phyloP scores from a whole-genome alignment of 23 red algal genomes.

The Gracilaria gracilis region DNA sequence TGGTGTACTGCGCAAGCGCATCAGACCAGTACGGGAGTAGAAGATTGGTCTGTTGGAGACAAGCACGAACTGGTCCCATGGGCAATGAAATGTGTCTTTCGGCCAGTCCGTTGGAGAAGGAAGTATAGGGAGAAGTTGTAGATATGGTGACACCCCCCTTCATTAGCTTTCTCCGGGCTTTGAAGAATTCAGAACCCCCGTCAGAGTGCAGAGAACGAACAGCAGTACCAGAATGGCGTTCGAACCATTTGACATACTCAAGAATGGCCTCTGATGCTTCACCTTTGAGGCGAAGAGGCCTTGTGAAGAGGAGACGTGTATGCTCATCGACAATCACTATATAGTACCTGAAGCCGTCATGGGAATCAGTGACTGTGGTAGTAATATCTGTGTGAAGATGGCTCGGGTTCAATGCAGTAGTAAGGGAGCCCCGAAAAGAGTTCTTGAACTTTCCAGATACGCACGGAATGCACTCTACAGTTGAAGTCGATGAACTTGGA shows the following conservation, averaged over 20 bases:
- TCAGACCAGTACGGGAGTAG: background rate
- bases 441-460: background rate
- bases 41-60: background rate
- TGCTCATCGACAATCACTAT: constrained; percentile 22
- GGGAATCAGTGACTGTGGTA: background rate
- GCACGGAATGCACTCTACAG: background rate
- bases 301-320: constrained; percentile 5
- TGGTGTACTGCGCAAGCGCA: background rate
- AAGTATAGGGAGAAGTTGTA: background rate
- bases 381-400: too few relatives aligned
- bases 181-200: constrained; percentile 10
- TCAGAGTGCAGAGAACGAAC: background rate
- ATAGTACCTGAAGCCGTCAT: background rate
- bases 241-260: background rate
- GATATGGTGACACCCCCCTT: too few relatives aligned
- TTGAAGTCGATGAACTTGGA: too few relatives aligned
- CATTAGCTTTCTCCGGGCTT: background rate
- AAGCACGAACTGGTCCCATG: constrained; percentile 12
- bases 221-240: background rate
- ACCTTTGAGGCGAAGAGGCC: too few relatives aligned
- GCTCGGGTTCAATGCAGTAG: background rate
- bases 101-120: constrained; percentile 6
- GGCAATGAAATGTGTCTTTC: background rate
- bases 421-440: background rate
- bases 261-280: background rate